phyloP scores from a whole-genome alignment of 2,329 filamentous ascomycete species.

The Aspergillus fumigatiaffinis region DNA sequence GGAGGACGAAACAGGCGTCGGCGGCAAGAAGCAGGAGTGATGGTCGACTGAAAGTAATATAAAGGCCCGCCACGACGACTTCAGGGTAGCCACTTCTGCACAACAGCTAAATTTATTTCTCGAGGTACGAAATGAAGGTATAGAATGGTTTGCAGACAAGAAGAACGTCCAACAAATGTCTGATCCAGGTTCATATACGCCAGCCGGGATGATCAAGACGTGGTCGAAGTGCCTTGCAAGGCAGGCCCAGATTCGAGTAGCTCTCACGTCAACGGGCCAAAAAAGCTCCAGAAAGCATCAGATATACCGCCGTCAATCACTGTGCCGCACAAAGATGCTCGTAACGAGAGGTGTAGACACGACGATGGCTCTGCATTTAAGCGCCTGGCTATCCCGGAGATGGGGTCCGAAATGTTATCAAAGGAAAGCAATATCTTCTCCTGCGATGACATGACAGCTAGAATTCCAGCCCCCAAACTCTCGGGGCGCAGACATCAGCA shows the following conservation, averaged over 20 bases:
- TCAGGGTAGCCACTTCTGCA: neutral
- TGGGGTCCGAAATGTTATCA: slow-evolving; percentile 19
- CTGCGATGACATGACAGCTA: slow-evolving; percentile 15
- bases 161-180: slow-evolving; percentile 15
- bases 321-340: slow-evolving; percentile 27
- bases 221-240: slow-evolving; percentile 31
- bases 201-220: slow-evolving; percentile 22
- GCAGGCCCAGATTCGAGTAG: slow-evolving; percentile 27
- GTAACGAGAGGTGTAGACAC: slow-evolving; percentile 24
- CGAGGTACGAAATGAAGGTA: neutral
- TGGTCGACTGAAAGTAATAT: neutral
- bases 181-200: slow-evolving; percentile 23
- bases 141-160: neutral
- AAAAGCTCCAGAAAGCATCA: slow-evolving; percentile 21
- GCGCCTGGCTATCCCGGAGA: slow-evolving; percentile 28
- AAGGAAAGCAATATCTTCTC: slow-evolving; percentile 5
- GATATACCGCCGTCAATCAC: slow-evolving; percentile 27
- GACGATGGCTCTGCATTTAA: slow-evolving; percentile 35
- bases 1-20: neutral
- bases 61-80: neutral
- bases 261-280: slow-evolving; percentile 30
- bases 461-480: slow-evolving; percentile 30
- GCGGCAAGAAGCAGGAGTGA: neutral
- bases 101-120: neutral
- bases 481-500: slow-evolving; percentile 28